Conservation (phyloP, 163 green algal species). For the Scenedesmus sp. region DNA sequence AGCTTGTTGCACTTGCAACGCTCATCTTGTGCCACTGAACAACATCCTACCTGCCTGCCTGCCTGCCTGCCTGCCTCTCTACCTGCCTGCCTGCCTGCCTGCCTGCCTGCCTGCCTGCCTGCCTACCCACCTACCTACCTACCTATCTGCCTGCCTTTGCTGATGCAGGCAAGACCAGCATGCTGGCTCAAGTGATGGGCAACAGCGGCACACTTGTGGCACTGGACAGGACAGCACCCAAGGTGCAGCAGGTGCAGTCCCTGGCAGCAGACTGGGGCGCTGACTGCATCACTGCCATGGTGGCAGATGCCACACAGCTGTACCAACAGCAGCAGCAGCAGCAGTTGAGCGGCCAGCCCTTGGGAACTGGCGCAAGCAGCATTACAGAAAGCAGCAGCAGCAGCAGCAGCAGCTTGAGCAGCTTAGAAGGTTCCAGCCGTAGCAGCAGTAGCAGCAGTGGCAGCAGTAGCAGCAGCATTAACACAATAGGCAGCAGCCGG, state of each 20-base stretch:
- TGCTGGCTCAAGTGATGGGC: constrained; percentile 88
- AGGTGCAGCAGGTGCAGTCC: constrained; percentile 71
- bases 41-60: too few species aligned
- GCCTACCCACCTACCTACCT: constrained; percentile 28
- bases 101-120: constrained; percentile 44
- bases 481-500: not conserved
- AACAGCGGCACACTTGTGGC: constrained; percentile 71
- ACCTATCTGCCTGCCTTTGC: constrained; percentile 54
- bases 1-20: too few species aligned
- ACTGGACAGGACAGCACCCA: constrained; percentile 87
- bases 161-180: constrained; percentile 85
- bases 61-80: too few species aligned
- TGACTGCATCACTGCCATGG: constrained; percentile 68
- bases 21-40: too few species aligned
- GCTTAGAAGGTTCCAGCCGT: not conserved
- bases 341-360: not conserved
- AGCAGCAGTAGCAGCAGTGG: constrained; percentile 28
- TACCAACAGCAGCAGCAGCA: constrained; percentile 8
- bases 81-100: not conserved
- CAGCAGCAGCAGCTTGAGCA: not conserved
- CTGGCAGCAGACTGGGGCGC: constrained; percentile 82
- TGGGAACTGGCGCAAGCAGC: constrained; percentile 28
- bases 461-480: not conserved
- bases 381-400: constrained; percentile 6
- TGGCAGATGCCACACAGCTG: constrained; percentile 82